Base-by-base conservation (phyloP, 1,139 yeast species). In the Taphrina wiesneri region DNA sequence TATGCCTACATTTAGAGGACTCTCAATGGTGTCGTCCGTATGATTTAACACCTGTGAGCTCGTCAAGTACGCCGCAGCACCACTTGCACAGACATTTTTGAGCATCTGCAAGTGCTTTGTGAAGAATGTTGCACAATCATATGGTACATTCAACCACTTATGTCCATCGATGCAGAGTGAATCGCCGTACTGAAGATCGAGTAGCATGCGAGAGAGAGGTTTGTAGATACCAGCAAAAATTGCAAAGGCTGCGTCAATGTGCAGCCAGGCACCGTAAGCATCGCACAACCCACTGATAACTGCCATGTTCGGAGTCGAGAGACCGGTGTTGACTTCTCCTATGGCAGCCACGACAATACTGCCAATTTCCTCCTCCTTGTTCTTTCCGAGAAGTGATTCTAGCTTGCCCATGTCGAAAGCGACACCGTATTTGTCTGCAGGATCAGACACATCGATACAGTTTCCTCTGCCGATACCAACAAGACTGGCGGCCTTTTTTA, bases 141-240 rank as follows among this genome's bases (percentile, higher is more conserved):
- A 54, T 13, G 59, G 59, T 1, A 54, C 59, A 21, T 54, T 54
- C 15, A 54, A 34, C 59, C 59, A 54, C 39, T 54, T 54, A 26
- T 54, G 59, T 39, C 47, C 59, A 41, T 54, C 59, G 21, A 54
- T 25, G 21, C 59, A 54, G 47, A 54, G 19, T n/a, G 59, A 54
- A 39, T 54, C 59, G 7, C 46, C 59, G 21, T 23, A 19, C 15
- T 21, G 30, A 9, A 54, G 25, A 39, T 39, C 49, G 1, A 30
- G 30, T 19, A 54, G 32, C 36, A 54, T 23, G 11, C 34, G 26
- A 4, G 32, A 15, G 5, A 54, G 23, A 2, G 59, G 59, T 21
- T 6, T 7, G 17, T 39, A 25, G 3, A 54, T 28, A 4, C 59
- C 59, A 15, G 59, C 59, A 41, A 54, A 54, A 5, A 41, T 34